A percentile compares a stretch with the other conserved stretches of the same genome.
Evolutionary conservation across 2,329 filamentous ascomycete species (phyloP).

Genomic region (Fusarium sp.): DNA sequence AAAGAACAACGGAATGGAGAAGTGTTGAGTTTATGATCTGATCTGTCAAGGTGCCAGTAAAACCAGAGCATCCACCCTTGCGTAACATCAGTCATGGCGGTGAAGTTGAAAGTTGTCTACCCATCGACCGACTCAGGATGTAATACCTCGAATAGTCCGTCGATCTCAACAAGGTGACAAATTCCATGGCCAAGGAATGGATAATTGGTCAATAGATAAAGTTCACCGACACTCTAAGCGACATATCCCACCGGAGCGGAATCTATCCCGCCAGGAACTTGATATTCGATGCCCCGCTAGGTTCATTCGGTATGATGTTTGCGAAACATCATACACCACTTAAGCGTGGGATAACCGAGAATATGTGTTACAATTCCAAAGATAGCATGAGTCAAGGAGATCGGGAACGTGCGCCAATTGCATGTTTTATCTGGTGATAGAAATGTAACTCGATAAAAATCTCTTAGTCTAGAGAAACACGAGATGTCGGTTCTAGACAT

Average conservation of each 20-base stretch:
- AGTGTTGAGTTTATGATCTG: neutral
- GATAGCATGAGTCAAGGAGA: neutral
- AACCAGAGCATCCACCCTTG: neutral
- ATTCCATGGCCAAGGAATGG: neutral
- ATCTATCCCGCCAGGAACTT: neutral
- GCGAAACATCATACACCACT: neutral
- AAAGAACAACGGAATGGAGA: no score
- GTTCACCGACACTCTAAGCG: neutral
- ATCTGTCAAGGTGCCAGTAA: neutral
- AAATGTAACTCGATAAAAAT: neutral
- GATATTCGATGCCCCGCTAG: neutral
- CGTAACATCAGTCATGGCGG: neutral
- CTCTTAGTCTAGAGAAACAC: neutral
- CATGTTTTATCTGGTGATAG: slow-evolving; percentile 49
- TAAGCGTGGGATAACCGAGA: neutral
- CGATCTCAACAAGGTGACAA: neutral
- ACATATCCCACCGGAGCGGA: neutral
- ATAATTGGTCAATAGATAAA: neutral
- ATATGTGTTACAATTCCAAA: no score
- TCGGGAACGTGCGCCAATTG: neutral
- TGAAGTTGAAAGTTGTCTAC: neutral
- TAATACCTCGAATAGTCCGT: neutral
- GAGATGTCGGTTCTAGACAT: slow-evolving; percentile 3
- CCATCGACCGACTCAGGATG: neutral
- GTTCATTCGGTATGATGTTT: neutral